These are phyloP conservation scores for Tetrahymena malaccensis DNA, from an alignment of 73 alveolate species.

Conservation along the genomic window DNA sequence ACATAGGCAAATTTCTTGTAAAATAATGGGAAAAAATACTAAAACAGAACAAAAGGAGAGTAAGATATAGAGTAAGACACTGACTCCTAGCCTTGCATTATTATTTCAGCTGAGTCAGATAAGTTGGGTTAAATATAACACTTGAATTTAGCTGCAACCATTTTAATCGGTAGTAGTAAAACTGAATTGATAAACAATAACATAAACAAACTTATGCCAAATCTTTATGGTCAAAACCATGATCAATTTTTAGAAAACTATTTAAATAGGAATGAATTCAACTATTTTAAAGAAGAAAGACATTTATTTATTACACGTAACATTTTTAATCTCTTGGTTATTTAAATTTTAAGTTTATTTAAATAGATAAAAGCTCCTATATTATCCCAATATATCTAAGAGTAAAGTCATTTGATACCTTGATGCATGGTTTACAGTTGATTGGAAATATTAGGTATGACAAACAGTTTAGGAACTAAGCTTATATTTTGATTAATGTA, in stretches of 20 bases:
- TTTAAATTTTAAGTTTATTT: neutral
- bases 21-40: neutral
- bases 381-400: neutral
- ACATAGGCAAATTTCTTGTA: neutral
- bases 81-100: neutral
- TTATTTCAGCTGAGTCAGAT: neutral
- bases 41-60: neutral
- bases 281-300: neutral
- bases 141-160: neutral
- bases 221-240: neutral
- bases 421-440: neutral
- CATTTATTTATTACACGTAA: neutral
- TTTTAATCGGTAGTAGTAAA: neutral
- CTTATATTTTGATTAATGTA: neutral
- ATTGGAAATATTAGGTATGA: neutral
- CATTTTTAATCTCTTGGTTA: neutral
- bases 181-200: neutral
- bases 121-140: neutral
- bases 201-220: neutral
- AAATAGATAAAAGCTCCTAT: neutral
- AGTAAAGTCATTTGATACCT: neutral
- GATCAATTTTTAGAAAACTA: neutral
- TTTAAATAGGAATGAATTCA: neutral
- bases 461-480: neutral
- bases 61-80: neutral